Evolutionary conservation across 2,329 filamentous ascomycete species (phyloP), one percentile per base, ranked within the genome.

Genomic region (Periconia sp.): DNA sequence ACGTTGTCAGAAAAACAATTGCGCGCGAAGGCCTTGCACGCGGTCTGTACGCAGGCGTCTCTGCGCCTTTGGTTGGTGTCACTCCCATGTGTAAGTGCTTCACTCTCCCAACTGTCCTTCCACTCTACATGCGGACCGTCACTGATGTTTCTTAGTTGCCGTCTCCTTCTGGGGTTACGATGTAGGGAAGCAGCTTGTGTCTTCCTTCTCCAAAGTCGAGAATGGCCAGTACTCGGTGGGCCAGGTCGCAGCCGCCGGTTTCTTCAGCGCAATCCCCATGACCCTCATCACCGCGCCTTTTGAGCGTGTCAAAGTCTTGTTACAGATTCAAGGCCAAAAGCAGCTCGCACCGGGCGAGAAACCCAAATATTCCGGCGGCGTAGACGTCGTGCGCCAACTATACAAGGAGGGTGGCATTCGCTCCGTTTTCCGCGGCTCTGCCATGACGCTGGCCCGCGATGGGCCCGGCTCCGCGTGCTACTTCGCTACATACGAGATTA

Each of bases 221-320:
- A 85, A 91, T 74, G 80, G 84, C 49, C 84, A 87, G 63, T 91
- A 90, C 77, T 86, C 87, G 54, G 92, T 97, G 69, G 89, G 81
- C 42, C 94, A 99, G 76, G 87, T 95, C 76, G 94, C 91, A 33
- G 85, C 91, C 35, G 94, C 94, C 14, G 94, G 94, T 60, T 97
- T 97, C 67, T 76, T 99, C 84, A 96, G 91, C 70, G 94, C 94
- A 56, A 89, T 99, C 55, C 94, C 94, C 68, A 96, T 96, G 91
- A 99, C 94, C 3, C 78, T 91, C 76, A 97, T 99, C 79, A 97
- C 94, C n/a, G 94, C 94, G 5, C 94, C 94, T 56, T 97, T 99
- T 74, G 94, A 99, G 82, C 93, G 94, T 69, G 92, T 99, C 65
- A 99, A 99, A 79, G 93, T 99, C 52, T 92, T 99, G 59, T 87